These are phyloP conservation scores for Scedosporium boydii DNA, from an alignment of 2,329 filamentous ascomycete species.

Conservation along the genomic window DNA sequence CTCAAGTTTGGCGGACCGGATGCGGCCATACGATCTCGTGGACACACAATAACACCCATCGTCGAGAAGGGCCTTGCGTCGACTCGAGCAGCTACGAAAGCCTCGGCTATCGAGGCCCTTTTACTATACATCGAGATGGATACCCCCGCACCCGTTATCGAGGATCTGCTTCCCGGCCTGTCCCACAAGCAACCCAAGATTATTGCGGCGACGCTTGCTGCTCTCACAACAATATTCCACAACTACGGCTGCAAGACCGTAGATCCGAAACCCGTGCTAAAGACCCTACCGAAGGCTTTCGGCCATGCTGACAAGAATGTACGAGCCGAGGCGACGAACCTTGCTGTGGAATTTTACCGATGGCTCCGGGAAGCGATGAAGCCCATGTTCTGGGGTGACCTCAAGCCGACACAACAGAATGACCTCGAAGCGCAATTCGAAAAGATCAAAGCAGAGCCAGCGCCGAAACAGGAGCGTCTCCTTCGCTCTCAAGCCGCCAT, in stretches of 20 bases:
- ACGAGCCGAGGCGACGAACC: conserved; percentile 80
- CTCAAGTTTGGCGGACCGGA: conserved; percentile 82
- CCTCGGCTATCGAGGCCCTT: conserved; percentile 75
- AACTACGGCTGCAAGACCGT: conserved; percentile 91
- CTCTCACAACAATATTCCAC: conserved; percentile 77
- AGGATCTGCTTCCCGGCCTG: conserved; percentile 76
- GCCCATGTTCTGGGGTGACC: conserved; percentile 89
- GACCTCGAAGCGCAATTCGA: conserved; percentile 94
- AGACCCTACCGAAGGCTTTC: conserved; percentile 80
- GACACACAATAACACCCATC: conserved; percentile 64
- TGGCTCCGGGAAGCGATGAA: conserved; percentile 99
- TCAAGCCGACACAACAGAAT: conserved; percentile 91
- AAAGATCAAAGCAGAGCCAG: conserved; percentile 75
- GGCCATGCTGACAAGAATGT: conserved; percentile 98
- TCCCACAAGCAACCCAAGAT: conserved; percentile 89
- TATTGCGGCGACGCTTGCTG: conserved; percentile 60
- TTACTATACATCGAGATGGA: conserved; percentile 87
- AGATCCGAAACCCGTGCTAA: conserved; percentile 86
- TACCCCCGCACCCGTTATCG: conserved; percentile 72
- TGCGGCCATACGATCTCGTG: conserved; percentile 68
- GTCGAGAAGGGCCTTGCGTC: conserved; percentile 87
- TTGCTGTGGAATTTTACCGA: conserved; percentile 89
- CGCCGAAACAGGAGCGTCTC: conserved; percentile 83
- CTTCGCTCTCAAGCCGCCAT: conserved; percentile 80
- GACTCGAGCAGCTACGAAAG: conserved; percentile 79